Evolutionary conservation across 352 stramenopile species (phyloP), one percentile per base, ranked within the genome.

Genomic region (Bremia lactucae): DNA sequence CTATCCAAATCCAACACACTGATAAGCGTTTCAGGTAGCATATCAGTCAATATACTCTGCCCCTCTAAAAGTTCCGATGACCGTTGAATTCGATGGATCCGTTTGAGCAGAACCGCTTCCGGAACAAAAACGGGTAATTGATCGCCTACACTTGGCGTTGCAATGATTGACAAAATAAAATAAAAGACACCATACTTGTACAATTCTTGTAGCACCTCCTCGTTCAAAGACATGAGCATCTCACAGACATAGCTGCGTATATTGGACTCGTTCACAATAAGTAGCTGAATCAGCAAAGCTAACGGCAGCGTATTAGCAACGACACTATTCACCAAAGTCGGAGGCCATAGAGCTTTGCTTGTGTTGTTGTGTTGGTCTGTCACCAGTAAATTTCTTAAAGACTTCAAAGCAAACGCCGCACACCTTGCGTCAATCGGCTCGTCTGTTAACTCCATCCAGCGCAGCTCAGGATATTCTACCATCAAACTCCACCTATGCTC

Each of bases 381-480:
- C 8, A 66, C 42, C 21, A 90, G 49, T 14, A 86, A 71, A 35
- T 87, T 84, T 7, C 68, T 52, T 36, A 90, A 16, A 8, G 79
- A 71, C 14, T 65, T 65, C 13, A 90, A 50, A 2, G 74, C 68
- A 20, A 67, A 71, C 4, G 52, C 48, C 1, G 71, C 71, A 35
- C 68, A 69, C 6, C 45, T 54, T 10, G 71, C 44, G 25, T 84
- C 60, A 24, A 87, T 62, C 2, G 72, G 58, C 31, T 85, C 62
- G 15, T 84, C 68, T 0, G 75, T 73, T 14, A 90, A 19, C 39
- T 90, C 74, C 59, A 87, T 80, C 77, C 77, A 90, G 6, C 77
- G 72, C n/a, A 90, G 39, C 42, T 90, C 74, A 7, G 77, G 74
- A 13, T 71, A 67, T 42, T 84, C 52, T 41, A 72, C 63, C 18